These are phyloP conservation scores for Trichoderma parareesei DNA, from an alignment of 495 filamentous ascomycete genomes.

Conservation along the genomic window DNA sequence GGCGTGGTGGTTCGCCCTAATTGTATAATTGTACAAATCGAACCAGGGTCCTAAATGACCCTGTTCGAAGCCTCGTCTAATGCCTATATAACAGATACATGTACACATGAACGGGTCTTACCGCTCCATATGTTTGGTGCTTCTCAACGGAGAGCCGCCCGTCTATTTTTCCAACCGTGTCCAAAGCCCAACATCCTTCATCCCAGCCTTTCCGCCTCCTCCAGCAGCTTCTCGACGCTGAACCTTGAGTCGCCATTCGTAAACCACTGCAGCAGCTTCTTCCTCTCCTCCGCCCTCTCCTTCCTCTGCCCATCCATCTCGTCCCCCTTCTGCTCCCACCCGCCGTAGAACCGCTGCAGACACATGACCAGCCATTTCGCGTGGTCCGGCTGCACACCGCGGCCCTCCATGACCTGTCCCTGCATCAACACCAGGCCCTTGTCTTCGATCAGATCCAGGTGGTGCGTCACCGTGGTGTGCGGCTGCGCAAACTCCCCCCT, in stretches of 20 bases:
- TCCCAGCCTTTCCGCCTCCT: slow-evolving; percentile 74
- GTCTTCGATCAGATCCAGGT: slow-evolving; percentile 63
- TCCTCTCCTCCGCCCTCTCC: slow-evolving; percentile 38
- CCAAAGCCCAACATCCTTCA: slow-evolving; percentile 15
- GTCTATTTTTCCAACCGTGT: background rate
- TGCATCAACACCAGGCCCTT: slow-evolving; percentile 79
- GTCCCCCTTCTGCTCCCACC: slow-evolving; percentile 38
- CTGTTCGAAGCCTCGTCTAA: background rate
- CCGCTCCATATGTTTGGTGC: background rate
- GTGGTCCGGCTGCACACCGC: slow-evolving; percentile 70
- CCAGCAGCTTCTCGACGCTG: slow-evolving; percentile 72
- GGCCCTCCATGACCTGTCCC: slow-evolving; percentile 65
- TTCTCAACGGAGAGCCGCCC: background rate
- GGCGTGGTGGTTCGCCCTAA: background rate
- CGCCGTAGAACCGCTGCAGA: slow-evolving; percentile 83
- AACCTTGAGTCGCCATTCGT: slow-evolving; percentile 67
- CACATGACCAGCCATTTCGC: slow-evolving; percentile 87
- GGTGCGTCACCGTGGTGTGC: slow-evolving; percentile 88
- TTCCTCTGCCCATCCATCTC: slow-evolving; percentile 22
- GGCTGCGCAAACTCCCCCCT: slow-evolving; percentile 81
- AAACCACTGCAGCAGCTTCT: slow-evolving; percentile 72
- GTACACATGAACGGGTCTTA: background rate
- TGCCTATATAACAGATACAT: background rate
- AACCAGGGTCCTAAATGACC: background rate
- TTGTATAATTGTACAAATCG: slow-evolving; percentile 3